Percentiles rank a stretch among this genome's conserved stretches.
Evolutionary conservation across 371 early-diverging fungal genomes (phyloP).

Genomic region (Conidiobolus incongruus): DNA sequence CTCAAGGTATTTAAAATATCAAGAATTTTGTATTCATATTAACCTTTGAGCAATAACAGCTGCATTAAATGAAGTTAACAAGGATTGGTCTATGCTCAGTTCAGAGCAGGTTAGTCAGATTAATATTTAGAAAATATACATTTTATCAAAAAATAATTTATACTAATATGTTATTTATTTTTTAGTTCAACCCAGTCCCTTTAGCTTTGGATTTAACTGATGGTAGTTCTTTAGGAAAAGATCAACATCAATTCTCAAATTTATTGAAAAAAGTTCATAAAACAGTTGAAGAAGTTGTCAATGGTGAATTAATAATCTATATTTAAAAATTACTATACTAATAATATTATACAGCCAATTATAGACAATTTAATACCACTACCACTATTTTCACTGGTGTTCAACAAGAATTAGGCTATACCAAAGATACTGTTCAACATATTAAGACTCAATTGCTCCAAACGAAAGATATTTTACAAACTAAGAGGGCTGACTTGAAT

Average conservation of each 20-base stretch:
- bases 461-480: slow-evolving; percentile 6
- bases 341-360: too few species aligned
- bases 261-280: slow-evolving; percentile 48
- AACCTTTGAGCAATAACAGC: too few species aligned
- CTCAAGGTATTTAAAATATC: too few species aligned
- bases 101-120: too few species aligned
- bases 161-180: too few species aligned
- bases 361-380: slow-evolving; percentile 73
- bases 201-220: slow-evolving; percentile 72
- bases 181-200: slow-evolving; percentile 84
- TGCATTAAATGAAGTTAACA: too few species aligned
- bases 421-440: slow-evolving; percentile 4
- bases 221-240: slow-evolving; percentile 55
- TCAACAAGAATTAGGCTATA: slow-evolving; percentile 5
- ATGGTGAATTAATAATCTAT: too few species aligned
- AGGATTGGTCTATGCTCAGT: too few species aligned
- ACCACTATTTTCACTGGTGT: slow-evolving; percentile 83
- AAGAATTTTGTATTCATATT: too few species aligned
- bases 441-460: slow-evolving; percentile 4
- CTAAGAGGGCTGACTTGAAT: slow-evolving; percentile 6
- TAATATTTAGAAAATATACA: too few species aligned
- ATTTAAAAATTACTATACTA: too few species aligned
- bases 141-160: too few species aligned
- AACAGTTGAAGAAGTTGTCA: slow-evolving; percentile 68
- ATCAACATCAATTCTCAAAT: slow-evolving; percentile 44